Evolutionary conservation across 2,329 filamentous ascomycete genomes (phyloP).

Genomic region (Arthrobotrys iridis): DNA sequence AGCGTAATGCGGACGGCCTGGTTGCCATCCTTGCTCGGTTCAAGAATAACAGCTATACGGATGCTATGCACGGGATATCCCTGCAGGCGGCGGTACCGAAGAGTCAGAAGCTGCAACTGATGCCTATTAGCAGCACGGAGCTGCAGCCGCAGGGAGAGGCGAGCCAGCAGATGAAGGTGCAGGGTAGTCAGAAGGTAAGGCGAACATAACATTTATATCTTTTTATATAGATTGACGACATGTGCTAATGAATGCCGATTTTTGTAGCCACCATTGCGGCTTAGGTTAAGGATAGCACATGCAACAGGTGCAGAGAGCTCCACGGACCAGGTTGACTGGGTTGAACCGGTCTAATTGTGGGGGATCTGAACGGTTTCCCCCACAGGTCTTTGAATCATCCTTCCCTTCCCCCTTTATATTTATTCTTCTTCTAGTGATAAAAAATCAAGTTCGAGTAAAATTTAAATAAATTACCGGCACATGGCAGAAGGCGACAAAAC

Average conservation of each 20-base stretch:
- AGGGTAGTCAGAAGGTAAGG: constrained; percentile 88
- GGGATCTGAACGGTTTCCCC: not conserved
- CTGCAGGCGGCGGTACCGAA: constrained; percentile 96
- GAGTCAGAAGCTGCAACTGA: constrained; percentile 90
- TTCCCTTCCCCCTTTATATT: no score
- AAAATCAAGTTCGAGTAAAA: not conserved
- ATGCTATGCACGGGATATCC: constrained; percentile 76
- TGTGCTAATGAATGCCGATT: constrained; percentile 55
- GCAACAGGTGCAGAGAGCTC: constrained; percentile 75
- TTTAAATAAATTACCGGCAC: not conserved
- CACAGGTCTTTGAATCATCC: not conserved
- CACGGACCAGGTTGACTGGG: constrained; percentile 96
- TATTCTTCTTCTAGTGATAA: no score
- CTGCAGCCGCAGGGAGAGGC: constrained; percentile 81
- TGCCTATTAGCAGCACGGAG: constrained; percentile 85
- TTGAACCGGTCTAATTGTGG: constrained; percentile 67
- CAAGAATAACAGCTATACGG: constrained; percentile 76
- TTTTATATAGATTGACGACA: constrained; percentile 4
- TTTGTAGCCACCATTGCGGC: constrained; percentile 73
- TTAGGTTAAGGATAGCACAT: constrained; percentile 87
- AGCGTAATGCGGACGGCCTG: constrained; percentile 79
- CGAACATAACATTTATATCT: not conserved
- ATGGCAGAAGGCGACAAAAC: not conserved
- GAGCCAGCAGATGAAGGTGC: constrained; percentile 88
- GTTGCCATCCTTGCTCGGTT: constrained; percentile 87